Base-by-base conservation (phyloP, 148 eudicot genomes). In the Amaranthus palmeri region DNA sequence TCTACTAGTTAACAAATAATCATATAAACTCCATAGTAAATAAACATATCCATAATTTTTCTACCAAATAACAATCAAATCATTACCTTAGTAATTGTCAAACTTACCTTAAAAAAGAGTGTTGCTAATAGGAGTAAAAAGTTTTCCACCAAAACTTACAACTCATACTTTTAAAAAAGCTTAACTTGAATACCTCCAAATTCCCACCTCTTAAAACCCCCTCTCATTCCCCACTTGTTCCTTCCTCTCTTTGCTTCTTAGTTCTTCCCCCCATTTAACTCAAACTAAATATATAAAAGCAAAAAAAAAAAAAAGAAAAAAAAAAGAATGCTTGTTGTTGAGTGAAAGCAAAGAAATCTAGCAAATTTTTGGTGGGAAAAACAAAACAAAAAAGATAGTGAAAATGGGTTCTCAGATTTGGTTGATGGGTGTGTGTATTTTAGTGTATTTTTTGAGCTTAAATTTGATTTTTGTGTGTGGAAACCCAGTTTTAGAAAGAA, bases 371-470 rank as follows among this genome's bases (percentile, higher is more conserved):
- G 75, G 69, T 18, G 57, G 77, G 65, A 54, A 44, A 44, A 53
- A 48, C 9, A 46, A 15, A 40, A 25, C 36, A 25, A 13, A 48
- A 54, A 41, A 25, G 14, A 11, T n/a, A 15, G 43, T 41, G 4
- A 70, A 50, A 72, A 90, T 90, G 97, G 87, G 93, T 72, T 68
- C 10, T 80, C 67, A 68, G 70, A 48, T 78, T 72, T 68, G 61
- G 56, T 58, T 15, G 61, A 76, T 71, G 82, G 77, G 79, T 72
- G 58, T 79, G 42, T 81, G 76, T 69, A 3, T 67, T 42, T 85
- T 71, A 79, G 78, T 78, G 69, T 69, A 55, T 73, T 71, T 82
- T 59, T 70, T 71, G 56, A 70, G 83, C 67, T 81, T 72, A 42
- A 70, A 81, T 65, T 79, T 71, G 50, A 65, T 82, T 66, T 67